Evolutionary conservation across 2,329 filamentous ascomycete species (phyloP), one percentile per base, ranked within the genome.

Genomic region (Monosporascus sp.): DNA sequence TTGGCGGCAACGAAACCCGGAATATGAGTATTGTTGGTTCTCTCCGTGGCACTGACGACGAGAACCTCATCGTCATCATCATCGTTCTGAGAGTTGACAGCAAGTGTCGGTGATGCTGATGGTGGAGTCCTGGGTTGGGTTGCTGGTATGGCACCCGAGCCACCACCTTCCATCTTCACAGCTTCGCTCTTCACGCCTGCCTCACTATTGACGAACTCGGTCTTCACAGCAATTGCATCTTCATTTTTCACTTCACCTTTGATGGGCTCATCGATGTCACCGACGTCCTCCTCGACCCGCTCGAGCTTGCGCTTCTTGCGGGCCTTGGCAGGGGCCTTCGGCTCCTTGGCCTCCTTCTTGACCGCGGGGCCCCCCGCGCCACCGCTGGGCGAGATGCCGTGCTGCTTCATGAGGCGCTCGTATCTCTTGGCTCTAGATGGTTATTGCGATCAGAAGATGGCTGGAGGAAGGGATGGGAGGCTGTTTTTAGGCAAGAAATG

Each of bases 371-470:
- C 45, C 16, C 66, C 55, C 11, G 53, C 53, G 34, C 58, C 62
- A 46, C 59, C 61, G 48, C 62, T 64, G 49, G 63, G 49, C 9
- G 59, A 49, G 51, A 85, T 79, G 26, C 75, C 76, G 58, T 85
- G 74, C 8, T 78, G 71, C 65, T 85, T 85, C 70, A 86, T 74
- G 64, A 89, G 76, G 34, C 85, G 80, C 68, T 86, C 83, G 62
- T 86, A 88, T 60, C 85, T 75, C 70, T 88, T 88, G 57, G 84
- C 80, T 1, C 86, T 88, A 62, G 44, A 50, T 26, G 17, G 34
- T 24, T 43, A 40, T n/a, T 31, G 31, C 6, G 7, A 31, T 52
- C 34, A 55, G 50, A 11, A 19, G 20, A 22, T 22, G 20, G 7
- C 50, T 53, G 2, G 38, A 20, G 49, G 47, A 26, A 41, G 22